Conservation (phyloP, 192 early-diverging fungal genomes). For the Kickxella alabastrina region DNA sequence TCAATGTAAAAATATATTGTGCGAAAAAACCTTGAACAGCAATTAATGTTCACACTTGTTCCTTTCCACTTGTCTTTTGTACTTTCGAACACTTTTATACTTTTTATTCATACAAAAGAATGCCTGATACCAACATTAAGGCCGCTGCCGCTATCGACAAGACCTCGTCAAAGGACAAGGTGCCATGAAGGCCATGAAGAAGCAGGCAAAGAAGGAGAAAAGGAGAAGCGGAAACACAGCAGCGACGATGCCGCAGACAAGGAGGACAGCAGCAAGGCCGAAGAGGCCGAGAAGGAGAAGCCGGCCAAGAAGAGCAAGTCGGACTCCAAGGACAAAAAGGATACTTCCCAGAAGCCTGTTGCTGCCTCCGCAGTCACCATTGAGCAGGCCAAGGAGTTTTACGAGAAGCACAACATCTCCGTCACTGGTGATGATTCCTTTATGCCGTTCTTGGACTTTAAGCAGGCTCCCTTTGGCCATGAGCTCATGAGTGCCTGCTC, state of each 20-base stretch:
- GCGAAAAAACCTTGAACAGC: background rate
- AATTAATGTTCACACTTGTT: background rate
- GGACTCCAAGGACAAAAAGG: background rate
- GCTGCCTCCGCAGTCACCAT: constrained; percentile 14
- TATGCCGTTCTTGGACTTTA: constrained; percentile 71
- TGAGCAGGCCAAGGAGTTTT: constrained; percentile 48
- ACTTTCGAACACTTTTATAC: background rate
- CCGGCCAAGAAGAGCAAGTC: constrained; percentile 39
- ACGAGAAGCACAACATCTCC: constrained; percentile 60
- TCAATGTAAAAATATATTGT: constrained; percentile 10
- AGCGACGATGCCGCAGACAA: constrained; percentile 19
- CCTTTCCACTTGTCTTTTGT: constrained; percentile 3
- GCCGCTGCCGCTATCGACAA: background rate
- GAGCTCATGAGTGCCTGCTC: constrained; percentile 62
- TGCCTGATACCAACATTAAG: constrained; percentile 12
- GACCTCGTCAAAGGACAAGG: constrained; percentile 23
- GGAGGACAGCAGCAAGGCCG: constrained; percentile 7
- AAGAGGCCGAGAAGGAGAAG: background rate
- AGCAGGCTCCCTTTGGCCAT: constrained; percentile 64
- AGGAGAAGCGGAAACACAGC: constrained; percentile 29
- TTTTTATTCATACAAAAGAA: constrained; percentile 6
- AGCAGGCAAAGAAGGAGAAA: constrained; percentile 19
- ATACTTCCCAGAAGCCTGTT: background rate
- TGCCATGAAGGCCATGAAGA: constrained; percentile 27
- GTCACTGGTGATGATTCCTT: constrained; percentile 56